Evolutionary conservation across 345 rosid species (phyloP).

Genomic region (Populus pruinosa): DNA sequence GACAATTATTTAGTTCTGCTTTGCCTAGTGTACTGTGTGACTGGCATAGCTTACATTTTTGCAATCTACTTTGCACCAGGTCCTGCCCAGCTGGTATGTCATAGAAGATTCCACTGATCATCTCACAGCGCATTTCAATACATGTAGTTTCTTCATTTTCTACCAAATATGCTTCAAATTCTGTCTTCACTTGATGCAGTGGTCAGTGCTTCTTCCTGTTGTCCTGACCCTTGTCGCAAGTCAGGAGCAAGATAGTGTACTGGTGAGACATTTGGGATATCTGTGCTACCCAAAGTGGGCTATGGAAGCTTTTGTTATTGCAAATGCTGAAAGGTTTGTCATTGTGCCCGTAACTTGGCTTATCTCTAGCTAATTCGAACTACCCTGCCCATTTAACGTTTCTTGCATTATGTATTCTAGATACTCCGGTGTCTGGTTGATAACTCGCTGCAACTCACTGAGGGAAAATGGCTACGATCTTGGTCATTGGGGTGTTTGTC

Average conservation of each 20-base stretch:
- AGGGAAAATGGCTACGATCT: slow-evolving; percentile 55
- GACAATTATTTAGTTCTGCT: slow-evolving; percentile 66
- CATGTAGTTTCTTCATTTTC: not conserved
- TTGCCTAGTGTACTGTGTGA: slow-evolving; percentile 82
- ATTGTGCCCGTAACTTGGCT: not conserved
- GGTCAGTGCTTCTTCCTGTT: slow-evolving; percentile 82
- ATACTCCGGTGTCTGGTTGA: slow-evolving; percentile 87
- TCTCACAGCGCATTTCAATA: not conserved
- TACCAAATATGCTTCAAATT: slow-evolving; percentile 7
- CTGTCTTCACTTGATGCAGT: slow-evolving; percentile 35
- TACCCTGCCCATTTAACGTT: not conserved
- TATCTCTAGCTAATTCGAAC: not conserved
- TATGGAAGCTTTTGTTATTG: slow-evolving; percentile 71
- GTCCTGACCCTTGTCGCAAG: slow-evolving; percentile 70
- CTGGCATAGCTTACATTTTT: slow-evolving; percentile 78
- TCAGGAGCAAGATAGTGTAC: slow-evolving; percentile 46
- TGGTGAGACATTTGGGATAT: slow-evolving; percentile 46
- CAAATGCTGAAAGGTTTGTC: slow-evolving; percentile 64
- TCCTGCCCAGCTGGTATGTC: slow-evolving; percentile 77
- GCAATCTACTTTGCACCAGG: slow-evolving; percentile 64
- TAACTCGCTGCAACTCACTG: slow-evolving; percentile 81
- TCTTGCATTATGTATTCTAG: slow-evolving; percentile 24
- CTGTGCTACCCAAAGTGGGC: slow-evolving; percentile 84
- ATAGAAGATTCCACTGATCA: not conserved
- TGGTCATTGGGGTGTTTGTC: slow-evolving; percentile 56